Evolutionary conservation across 2,329 filamentous ascomycete species (phyloP).

Genomic region (Ceratocystiopsis minuta): DNA sequence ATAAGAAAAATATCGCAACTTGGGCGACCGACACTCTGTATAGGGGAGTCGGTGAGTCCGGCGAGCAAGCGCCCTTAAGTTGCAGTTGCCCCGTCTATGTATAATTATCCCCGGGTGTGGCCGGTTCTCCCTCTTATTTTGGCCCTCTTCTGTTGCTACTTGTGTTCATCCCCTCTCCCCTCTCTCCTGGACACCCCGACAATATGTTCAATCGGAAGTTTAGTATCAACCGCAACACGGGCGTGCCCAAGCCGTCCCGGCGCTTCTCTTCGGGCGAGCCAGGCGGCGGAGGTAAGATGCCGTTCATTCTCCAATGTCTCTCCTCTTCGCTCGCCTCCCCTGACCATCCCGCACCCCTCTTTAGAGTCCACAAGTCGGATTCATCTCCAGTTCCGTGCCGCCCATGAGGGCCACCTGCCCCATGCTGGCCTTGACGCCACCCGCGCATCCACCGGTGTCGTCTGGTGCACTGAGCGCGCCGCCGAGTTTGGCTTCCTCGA

Average conservation of each 20-base stretch:
- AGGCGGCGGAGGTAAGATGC: constrained; percentile 32
- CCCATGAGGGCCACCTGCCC: constrained; percentile 77
- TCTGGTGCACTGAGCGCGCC: constrained; percentile 81
- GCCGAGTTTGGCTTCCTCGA: constrained; percentile 78
- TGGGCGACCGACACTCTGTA: too few relatives aligned
- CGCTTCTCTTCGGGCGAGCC: constrained; percentile 42
- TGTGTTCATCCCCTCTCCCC: too few relatives aligned
- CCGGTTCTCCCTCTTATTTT: too few relatives aligned
- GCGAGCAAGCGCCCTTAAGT: too few relatives aligned
- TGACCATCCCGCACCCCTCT: not conserved
- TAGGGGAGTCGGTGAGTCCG: too few relatives aligned
- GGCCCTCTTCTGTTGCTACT: too few relatives aligned
- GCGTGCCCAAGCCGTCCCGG: constrained; percentile 35
- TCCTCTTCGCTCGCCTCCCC: not conserved
- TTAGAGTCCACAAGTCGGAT: constrained; percentile 67
- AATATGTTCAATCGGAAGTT: constrained; percentile 46
- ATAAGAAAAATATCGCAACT: too few relatives aligned
- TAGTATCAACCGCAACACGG: constrained; percentile 49
- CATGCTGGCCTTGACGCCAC: constrained; percentile 82
- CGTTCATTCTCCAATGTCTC: not conserved
- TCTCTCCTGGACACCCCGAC: too few relatives aligned
- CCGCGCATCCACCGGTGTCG: constrained; percentile 78
- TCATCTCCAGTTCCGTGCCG: constrained; percentile 74
- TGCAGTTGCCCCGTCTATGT: too few relatives aligned
- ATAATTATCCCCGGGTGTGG: too few relatives aligned